These are phyloP conservation scores for Apiospora marii DNA, from an alignment of 2,329 filamentous ascomycete genomes.

Conservation along the genomic window DNA sequence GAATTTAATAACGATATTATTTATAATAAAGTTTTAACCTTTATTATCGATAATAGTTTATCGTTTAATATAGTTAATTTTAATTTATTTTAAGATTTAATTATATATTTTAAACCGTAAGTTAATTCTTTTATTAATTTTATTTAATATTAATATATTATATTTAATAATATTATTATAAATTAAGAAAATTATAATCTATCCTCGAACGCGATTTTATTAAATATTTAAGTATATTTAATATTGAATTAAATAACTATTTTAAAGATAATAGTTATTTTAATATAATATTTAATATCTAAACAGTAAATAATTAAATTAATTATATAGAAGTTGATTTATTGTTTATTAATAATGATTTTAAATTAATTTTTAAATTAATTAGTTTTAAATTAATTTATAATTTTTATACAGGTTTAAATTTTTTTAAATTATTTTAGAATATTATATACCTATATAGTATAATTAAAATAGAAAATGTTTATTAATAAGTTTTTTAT, in stretches of 20 bases:
- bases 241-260: neutral
- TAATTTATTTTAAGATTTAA: neutral
- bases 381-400: slow-evolving; percentile 33
- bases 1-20: neutral
- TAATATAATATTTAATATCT: neutral
- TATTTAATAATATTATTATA: neutral
- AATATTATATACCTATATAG: neutral
- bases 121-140: neutral
- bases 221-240: neutral
- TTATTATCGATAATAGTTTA: neutral
- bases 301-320: neutral
- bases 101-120: neutral
- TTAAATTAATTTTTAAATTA: too few relatives aligned
- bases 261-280: neutral
- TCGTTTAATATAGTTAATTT: neutral
- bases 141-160: neutral
- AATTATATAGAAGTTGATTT: too few relatives aligned
- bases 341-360: too few relatives aligned
- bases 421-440: neutral
- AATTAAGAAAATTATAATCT: neutral
- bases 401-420: slow-evolving; percentile 23
- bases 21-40: neutral
- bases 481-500: neutral
- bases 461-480: neutral
- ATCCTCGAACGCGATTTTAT: neutral